These are phyloP conservation scores for Cyclospora cayetanensis DNA, from an alignment of 169 alveolate species.

Conservation along the genomic window DNA sequence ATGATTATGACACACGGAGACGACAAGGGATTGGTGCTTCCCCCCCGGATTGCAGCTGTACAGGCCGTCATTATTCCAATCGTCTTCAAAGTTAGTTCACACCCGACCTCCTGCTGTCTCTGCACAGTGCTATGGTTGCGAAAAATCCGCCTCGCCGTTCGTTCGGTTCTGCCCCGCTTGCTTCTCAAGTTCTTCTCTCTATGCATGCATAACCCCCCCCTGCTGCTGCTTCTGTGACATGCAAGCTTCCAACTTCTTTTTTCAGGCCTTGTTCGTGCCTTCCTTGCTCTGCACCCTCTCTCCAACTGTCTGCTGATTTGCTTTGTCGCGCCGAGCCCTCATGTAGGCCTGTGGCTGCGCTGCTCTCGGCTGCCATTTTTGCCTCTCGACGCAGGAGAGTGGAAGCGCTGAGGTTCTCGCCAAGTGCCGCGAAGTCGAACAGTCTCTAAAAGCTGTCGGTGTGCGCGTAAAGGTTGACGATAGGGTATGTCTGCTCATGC, in stretches of 20 bases:
- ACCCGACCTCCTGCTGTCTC: neutral
- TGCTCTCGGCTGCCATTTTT: neutral
- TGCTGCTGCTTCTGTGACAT: neutral
- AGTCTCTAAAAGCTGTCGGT: constrained; percentile 69
- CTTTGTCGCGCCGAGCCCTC: neutral
- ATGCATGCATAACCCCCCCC: neutral
- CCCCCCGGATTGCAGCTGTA: constrained; percentile 97
- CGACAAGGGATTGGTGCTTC: constrained; percentile 97
- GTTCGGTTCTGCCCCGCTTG: neutral
- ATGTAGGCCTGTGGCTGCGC: neutral
- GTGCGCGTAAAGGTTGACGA: constrained; percentile 77
- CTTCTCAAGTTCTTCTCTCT: neutral
- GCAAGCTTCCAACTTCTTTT: neutral
- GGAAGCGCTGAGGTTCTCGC: constrained; percentile 71
- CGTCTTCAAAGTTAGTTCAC: constrained; percentile 81
- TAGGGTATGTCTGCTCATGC: constrained; percentile 48
- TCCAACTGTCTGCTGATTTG: neutral
- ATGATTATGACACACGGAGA: constrained; percentile 98
- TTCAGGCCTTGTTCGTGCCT: neutral
- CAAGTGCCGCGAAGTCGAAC: constrained; percentile 72
- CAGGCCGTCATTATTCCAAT: constrained; percentile 97
- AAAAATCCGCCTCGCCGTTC: neutral
- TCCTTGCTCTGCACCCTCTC: neutral
- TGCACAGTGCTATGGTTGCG: neutral
- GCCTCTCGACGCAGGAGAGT: constrained; percentile 59